phyloP scores from a whole-genome alignment of 2,329 filamentous ascomycete species.

The Chalara sp. region DNA sequence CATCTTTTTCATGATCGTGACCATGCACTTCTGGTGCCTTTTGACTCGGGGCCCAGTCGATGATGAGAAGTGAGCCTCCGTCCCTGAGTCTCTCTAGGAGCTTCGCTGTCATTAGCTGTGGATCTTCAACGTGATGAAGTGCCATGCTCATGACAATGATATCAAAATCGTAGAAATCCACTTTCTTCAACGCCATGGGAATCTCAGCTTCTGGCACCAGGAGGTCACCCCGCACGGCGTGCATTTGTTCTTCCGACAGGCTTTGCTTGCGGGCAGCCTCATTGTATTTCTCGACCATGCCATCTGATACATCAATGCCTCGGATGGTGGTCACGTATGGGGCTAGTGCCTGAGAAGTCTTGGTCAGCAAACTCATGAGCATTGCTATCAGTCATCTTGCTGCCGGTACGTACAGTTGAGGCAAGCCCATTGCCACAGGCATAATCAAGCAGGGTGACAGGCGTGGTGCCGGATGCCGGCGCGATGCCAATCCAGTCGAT shows the following conservation, averaged over 20 bases:
- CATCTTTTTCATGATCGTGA: no score
- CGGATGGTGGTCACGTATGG: slow-evolving; percentile 25
- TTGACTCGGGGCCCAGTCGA: slow-evolving; percentile 16
- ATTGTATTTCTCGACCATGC: slow-evolving; percentile 29
- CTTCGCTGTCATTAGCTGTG: slow-evolving; percentile 20
- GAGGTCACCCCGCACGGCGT: slow-evolving; percentile 27
- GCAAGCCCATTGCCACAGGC: slow-evolving; percentile 14
- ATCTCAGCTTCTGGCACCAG: slow-evolving; percentile 3
- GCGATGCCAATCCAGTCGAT: slow-evolving; percentile 1
- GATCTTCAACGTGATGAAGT: slow-evolving; percentile 30
- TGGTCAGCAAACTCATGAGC: neutral
- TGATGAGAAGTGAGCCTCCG: slow-evolving; percentile 27
- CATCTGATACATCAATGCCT: slow-evolving; percentile 30
- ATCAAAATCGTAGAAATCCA: slow-evolving; percentile 23
- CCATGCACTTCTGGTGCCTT: no score
- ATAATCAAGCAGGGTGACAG: slow-evolving; percentile 13
- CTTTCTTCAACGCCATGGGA: neutral
- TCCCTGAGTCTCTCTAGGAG: slow-evolving; percentile 24
- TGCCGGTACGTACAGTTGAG: slow-evolving; percentile 8
- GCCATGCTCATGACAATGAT: slow-evolving; percentile 30
- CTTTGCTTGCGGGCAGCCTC: neutral
- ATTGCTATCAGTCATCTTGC: neutral
- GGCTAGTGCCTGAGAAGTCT: slow-evolving; percentile 23
- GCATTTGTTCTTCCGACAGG: slow-evolving; percentile 17
- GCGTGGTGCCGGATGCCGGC: neutral